Conservation (phyloP, 192 early-diverging fungal species). For the Kappamyces sp. region DNA sequence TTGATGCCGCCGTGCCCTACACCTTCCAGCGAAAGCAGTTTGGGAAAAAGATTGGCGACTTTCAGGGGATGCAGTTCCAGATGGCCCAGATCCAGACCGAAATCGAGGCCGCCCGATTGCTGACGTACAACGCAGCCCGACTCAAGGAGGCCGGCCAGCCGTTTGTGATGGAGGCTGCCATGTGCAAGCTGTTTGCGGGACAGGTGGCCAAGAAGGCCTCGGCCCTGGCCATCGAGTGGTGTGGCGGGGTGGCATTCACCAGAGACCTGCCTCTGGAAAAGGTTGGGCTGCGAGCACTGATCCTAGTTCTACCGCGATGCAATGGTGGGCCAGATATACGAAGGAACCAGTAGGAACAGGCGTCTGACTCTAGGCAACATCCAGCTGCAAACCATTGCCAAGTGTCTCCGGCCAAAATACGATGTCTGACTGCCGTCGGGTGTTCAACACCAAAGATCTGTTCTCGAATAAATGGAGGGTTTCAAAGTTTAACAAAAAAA, state of each 20-base stretch:
- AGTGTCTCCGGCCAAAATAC: conserved; percentile 46
- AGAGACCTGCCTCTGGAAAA: conserved; percentile 73
- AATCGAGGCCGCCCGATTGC: conserved; percentile 91
- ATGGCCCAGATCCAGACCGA: conserved; percentile 81
- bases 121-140: conserved; percentile 96
- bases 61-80: conserved; percentile 84
- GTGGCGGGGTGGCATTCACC: conserved; percentile 97
- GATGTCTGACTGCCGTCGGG: conserved; percentile 13
- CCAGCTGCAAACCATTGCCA: conserved; percentile 91
- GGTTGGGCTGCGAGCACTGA: too few species aligned
- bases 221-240: conserved; percentile 90
- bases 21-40: conserved; percentile 96
- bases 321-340: conserved; percentile 97
- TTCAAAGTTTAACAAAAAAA: too few species aligned
- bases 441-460: background rate
- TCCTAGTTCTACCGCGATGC: conserved; percentile 80
- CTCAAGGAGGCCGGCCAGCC: conserved; percentile 84
- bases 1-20: conserved; percentile 85
- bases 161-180: conserved; percentile 95
- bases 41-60: conserved; percentile 71
- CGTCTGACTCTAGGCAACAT: conserved; percentile 73
- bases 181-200: conserved; percentile 95
- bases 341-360: conserved; percentile 31
- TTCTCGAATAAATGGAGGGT: background rate
- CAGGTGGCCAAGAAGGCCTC: conserved; percentile 91